Conservation (phyloP, 768 basidiomycete species). For the Lactarius vividus region DNA sequence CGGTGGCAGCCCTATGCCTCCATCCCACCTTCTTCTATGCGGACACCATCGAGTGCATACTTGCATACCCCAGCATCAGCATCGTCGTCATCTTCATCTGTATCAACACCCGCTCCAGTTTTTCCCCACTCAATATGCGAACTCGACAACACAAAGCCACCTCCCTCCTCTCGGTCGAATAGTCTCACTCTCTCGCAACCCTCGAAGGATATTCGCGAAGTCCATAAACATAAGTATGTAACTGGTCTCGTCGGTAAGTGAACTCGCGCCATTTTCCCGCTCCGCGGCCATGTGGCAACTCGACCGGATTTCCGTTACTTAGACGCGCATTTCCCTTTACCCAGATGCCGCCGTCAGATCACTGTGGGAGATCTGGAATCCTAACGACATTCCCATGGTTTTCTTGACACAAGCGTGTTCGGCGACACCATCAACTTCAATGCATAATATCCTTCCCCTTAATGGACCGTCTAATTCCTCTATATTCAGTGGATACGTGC, state of each 20-base stretch:
- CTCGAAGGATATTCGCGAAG: constrained; percentile 40
- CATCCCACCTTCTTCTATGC: constrained; percentile 36
- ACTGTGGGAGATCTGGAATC: constrained; percentile 76
- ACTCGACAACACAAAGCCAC: constrained; percentile 32
- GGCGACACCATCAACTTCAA: constrained; percentile 11
- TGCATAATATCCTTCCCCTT: constrained; percentile 31
- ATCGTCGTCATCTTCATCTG: constrained; percentile 23
- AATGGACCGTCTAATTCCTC: constrained; percentile 28
- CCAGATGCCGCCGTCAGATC: constrained; percentile 79
- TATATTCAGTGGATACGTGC: constrained; percentile 34
- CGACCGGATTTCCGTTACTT: constrained; percentile 10
- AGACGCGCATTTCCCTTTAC: constrained; percentile 7
- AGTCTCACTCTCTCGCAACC: constrained; percentile 33
- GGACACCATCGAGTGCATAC: constrained; percentile 38
- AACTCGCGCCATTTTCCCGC: constrained; percentile 11
- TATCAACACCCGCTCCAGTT: constrained; percentile 28
- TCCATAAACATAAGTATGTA: constrained; percentile 63
- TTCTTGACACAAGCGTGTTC: constrained; percentile 42
- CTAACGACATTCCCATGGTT: constrained; percentile 64
- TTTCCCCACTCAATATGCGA: constrained; percentile 34
- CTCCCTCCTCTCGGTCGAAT: constrained; percentile 31
- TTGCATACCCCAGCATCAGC: constrained; percentile 29
- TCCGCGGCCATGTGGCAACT: constrained; percentile 10
- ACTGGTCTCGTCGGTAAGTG: constrained; percentile 67
- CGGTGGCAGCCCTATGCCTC: constrained; percentile 79